Conservation (phyloP, 805 yeast species). For the Ogataea polymorpha region DNA sequence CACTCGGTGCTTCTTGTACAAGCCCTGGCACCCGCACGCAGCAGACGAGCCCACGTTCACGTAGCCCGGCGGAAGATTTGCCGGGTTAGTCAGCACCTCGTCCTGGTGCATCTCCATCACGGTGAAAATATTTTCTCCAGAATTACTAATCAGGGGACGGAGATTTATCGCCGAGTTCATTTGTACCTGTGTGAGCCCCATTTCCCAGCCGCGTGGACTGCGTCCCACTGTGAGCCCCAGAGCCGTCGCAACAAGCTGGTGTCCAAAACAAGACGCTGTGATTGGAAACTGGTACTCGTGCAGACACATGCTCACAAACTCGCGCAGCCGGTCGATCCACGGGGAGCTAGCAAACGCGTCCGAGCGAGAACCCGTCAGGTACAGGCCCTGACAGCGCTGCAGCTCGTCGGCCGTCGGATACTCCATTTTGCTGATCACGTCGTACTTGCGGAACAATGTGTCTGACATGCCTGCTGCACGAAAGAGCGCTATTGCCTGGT, state of each 20-base stretch:
- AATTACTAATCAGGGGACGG: slow-evolving; percentile 14
- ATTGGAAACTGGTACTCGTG: slow-evolving; percentile 39
- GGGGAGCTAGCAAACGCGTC: slow-evolving; percentile 43
- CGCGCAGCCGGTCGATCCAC: slow-evolving; percentile 43
- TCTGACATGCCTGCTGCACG: slow-evolving; percentile 19
- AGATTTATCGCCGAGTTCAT: slow-evolving; percentile 39
- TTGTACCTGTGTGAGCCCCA: slow-evolving; percentile 53
- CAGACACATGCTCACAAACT: slow-evolving; percentile 29
- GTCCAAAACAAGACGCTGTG: slow-evolving; percentile 85
- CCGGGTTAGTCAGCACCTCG: slow-evolving; percentile 25
- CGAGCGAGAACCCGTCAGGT: slow-evolving; percentile 52
- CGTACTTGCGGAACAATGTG: slow-evolving; percentile 34
- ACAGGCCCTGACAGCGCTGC: slow-evolving; percentile 34
- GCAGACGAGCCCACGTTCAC: slow-evolving; percentile 50
- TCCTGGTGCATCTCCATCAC: slow-evolving; percentile 62
- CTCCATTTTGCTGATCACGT: slow-evolving; percentile 31
- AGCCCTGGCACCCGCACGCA: slow-evolving; percentile 64
- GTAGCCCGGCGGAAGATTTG: slow-evolving; percentile 34
- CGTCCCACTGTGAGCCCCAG: slow-evolving; percentile 58
- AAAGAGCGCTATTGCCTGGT: slow-evolving; percentile 39
- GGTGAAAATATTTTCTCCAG: slow-evolving; percentile 23
- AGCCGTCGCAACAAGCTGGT: slow-evolving; percentile 72
- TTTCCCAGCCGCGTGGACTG: slow-evolving; percentile 71
- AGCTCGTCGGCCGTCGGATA: slow-evolving; percentile 29
- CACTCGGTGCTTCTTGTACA: slow-evolving; percentile 48